Evolutionary conservation across 2,329 filamentous ascomycete species (phyloP).

Genomic region (Aspergillus sp.): DNA sequence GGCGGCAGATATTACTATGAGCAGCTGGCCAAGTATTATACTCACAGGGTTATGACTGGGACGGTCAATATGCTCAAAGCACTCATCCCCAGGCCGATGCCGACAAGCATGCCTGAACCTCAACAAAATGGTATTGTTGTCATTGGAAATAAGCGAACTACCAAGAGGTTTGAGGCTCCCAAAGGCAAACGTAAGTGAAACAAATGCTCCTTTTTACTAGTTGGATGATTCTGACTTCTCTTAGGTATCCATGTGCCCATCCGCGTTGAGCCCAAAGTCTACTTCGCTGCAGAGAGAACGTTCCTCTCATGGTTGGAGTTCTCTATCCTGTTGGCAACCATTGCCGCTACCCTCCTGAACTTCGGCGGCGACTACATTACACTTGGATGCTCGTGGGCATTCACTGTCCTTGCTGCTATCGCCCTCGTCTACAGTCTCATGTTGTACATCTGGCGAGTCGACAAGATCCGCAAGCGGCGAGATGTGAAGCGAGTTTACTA

Average conservation of each 20-base stretch:
- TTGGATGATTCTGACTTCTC: slow-evolving; percentile 10
- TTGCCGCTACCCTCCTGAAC: slow-evolving; percentile 80
- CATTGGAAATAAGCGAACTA: slow-evolving; percentile 46
- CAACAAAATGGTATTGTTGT: slow-evolving; percentile 40
- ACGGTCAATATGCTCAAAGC: slow-evolving; percentile 48
- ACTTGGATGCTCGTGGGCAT: slow-evolving; percentile 70
- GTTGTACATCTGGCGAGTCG: slow-evolving; percentile 85
- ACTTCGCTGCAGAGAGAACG: slow-evolving; percentile 92
- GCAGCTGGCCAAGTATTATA: slow-evolving; percentile 56
- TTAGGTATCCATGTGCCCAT: slow-evolving; percentile 91
- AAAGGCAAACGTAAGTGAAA: slow-evolving; percentile 52
- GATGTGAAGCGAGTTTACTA: slow-evolving; percentile 79
- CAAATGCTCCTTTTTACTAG: not conserved
- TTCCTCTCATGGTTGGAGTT: slow-evolving; percentile 98
- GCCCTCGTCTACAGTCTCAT: slow-evolving; percentile 80
- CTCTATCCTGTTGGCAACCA: slow-evolving; percentile 87
- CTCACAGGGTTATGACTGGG: slow-evolving; percentile 48
- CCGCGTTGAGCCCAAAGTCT: slow-evolving; percentile 95
- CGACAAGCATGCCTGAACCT: slow-evolving; percentile 38
- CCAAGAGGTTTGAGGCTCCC: slow-evolving; percentile 58
- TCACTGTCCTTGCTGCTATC: slow-evolving; percentile 76
- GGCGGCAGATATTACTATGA: slow-evolving; percentile 76
- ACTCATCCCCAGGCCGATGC: slow-evolving; percentile 52
- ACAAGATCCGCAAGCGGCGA: slow-evolving; percentile 76
- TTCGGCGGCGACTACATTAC: slow-evolving; percentile 65